Percentiles rank a stretch among this genome's conserved stretches.
Evolutionary conservation across 257 asterid species (phyloP).

Genomic region (Salvia splendens): DNA sequence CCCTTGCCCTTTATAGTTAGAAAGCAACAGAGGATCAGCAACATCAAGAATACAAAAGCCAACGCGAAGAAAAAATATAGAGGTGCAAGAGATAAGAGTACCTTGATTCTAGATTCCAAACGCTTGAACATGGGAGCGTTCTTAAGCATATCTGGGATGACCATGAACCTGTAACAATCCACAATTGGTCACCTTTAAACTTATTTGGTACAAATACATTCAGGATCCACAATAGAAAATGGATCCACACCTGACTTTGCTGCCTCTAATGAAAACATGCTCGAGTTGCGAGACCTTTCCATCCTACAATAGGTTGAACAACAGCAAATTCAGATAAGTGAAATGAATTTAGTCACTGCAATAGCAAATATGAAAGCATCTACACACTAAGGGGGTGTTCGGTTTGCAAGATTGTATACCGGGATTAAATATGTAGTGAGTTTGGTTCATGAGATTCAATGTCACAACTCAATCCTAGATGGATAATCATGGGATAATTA

Average conservation of each 20-base stretch:
- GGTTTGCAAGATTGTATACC: no score
- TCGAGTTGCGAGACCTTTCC: conserved; percentile 92
- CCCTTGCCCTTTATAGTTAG: conserved; percentile 82
- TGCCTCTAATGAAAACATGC: conserved; percentile 95
- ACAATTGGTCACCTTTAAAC: neutral
- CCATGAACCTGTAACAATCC: conserved; percentile 74
- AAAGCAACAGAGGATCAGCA: neutral
- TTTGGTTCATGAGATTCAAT: no score
- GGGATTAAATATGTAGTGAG: no score
- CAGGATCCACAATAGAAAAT: neutral
- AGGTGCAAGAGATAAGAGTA: conserved; percentile 32
- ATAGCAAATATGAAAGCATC: conserved; percentile 1
- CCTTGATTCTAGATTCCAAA: conserved; percentile 97
- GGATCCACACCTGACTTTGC: conserved; percentile 80
- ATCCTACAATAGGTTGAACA: conserved; percentile 54
- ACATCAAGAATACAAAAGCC: neutral
- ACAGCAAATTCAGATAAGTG: neutral
- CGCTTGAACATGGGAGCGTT: conserved; percentile 99
- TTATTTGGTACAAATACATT: conserved; percentile 15
- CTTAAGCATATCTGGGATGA: conserved; percentile 96
- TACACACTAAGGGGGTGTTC: no score
- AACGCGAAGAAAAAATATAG: conserved; percentile 24
- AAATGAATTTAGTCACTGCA: neutral
- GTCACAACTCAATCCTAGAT: no score
- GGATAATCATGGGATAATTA: no score